Base-by-base conservation (phyloP, 768 basidiomycete species). In the Pleurotus sapidus region DNA sequence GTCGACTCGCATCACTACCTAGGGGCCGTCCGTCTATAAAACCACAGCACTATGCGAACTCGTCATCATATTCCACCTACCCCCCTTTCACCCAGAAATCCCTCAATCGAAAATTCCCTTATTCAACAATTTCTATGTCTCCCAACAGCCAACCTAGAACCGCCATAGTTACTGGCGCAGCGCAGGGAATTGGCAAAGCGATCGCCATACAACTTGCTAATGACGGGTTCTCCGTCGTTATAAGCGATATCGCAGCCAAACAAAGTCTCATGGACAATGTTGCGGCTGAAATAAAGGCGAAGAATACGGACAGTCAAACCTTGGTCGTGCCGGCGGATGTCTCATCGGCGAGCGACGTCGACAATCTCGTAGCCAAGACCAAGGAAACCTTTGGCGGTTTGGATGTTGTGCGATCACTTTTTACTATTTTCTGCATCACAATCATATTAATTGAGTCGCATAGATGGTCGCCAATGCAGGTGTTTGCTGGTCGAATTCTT, bases 401-500 rank as follows among this genome's bases (percentile, higher is more conserved):
- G 18, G 68, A 70, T 49, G 69, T 70, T 46, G 69, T 72, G 27
- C n/a, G 11, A 18, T 27, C 38, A 5, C 20, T 43, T 8, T 12
- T 25, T 18, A 4, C 30, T 14, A 42, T 17, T 15, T 11, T 46
- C 15, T 59, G 14, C 7, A 27, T 43, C 7, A 17, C 27, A 8
- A 18, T 20, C 6, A 50, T n/a, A n/a, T n/a, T n/a, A 11, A 15
- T 34, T 8, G 14, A n/a, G 5, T 57, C 46, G 30, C 45, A 34
- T 40, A 74, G 72, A 73, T 73, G 71, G 65, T 74, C 4, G 71
- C 71, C 5, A 73, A 74, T 61, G 73, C 71, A 15, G 73, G 70
- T 1, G 64, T 69, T 24, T 58, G 57, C 12, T 40, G 25, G 37
- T 18, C 57, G 6, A 58, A 56, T 12, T 49, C 57, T 3, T 40